Evolutionary conservation across 129 eudicot species (phyloP).

Genomic region (Flaveria linearis): DNA sequence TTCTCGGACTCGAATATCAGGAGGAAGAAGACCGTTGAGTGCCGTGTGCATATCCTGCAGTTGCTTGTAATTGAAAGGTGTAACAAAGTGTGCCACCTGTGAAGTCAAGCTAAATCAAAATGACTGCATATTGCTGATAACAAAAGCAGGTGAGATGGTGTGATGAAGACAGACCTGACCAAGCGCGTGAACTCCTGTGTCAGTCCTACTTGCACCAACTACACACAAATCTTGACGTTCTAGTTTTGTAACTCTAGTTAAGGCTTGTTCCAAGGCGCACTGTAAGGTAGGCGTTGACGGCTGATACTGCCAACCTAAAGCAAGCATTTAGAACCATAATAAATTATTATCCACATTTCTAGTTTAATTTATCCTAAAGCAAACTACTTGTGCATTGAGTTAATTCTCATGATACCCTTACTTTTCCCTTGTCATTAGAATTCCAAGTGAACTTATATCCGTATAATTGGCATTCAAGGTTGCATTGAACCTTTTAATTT

Average conservation of each 20-base stretch:
- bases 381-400: too few relatives aligned
- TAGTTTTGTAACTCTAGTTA: constrained; percentile 61
- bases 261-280: constrained; percentile 61
- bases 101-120: constrained; percentile 4
- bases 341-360: background rate
- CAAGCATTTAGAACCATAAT: background rate
- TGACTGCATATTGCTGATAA: background rate
- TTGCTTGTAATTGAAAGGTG: constrained; percentile 74
- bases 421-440: too few relatives aligned
- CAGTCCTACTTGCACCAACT: constrained; percentile 94
- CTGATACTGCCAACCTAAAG: constrained; percentile 92
- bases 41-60: constrained; percentile 67
- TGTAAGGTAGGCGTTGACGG: constrained; percentile 75
- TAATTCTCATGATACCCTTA: background rate
- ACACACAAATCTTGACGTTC: constrained; percentile 62
- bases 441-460: too few relatives aligned
- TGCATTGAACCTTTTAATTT: too few relatives aligned
- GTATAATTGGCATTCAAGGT: too few relatives aligned
- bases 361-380: background rate
- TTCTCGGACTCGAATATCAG: constrained; percentile 72
- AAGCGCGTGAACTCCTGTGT: constrained; percentile 88
- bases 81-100: constrained; percentile 87
- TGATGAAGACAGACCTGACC: constrained; percentile 70
- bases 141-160: background rate
- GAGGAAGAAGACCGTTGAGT: constrained; percentile 83